Evolutionary conservation across 108 stramenopile species (phyloP).

Genomic region (Mediolabrus comicus): DNA sequence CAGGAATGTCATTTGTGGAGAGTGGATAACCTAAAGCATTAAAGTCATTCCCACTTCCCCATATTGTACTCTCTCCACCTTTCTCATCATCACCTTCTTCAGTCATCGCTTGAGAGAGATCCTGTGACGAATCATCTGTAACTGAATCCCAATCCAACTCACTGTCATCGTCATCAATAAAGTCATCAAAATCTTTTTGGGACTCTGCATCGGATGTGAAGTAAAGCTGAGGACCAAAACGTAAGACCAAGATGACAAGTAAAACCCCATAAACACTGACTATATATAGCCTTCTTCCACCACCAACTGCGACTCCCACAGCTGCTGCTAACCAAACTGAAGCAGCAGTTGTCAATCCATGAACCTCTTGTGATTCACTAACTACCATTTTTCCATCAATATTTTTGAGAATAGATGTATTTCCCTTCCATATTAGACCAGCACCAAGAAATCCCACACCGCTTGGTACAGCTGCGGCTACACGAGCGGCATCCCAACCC

Average conservation of each 20-base stretch:
- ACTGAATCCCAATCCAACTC: conserved; percentile 16
- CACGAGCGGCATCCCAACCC: conserved; percentile 63
- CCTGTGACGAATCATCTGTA: conserved; percentile 19
- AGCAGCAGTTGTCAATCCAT: conserved; percentile 53
- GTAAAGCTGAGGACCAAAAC: conserved; percentile 29
- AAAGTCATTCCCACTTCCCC: background rate
- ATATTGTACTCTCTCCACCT: background rate
- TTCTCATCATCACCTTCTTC: background rate
- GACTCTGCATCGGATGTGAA: conserved; percentile 23
- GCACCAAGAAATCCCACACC: conserved; percentile 53
- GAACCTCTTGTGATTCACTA: conserved; percentile 34
- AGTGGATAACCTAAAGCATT: background rate
- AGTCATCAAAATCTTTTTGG: conserved; percentile 7
- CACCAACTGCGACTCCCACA: conserved; percentile 32
- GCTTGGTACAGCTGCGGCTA: conserved; percentile 42
- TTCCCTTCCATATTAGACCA: conserved; percentile 48
- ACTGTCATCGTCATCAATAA: conserved; percentile 2
- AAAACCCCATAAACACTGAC: conserved; percentile 25
- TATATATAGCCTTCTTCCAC: conserved; percentile 44
- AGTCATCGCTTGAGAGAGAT: conserved; percentile 3
- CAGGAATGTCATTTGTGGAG: background rate
- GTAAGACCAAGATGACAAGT: conserved; percentile 20
- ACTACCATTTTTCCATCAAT: conserved; percentile 7
- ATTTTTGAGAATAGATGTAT: conserved; percentile 2
- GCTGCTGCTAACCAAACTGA: conserved; percentile 28